Conservation (phyloP, 306 rosid genomes). For the Herpetospermum pedunculosum region DNA sequence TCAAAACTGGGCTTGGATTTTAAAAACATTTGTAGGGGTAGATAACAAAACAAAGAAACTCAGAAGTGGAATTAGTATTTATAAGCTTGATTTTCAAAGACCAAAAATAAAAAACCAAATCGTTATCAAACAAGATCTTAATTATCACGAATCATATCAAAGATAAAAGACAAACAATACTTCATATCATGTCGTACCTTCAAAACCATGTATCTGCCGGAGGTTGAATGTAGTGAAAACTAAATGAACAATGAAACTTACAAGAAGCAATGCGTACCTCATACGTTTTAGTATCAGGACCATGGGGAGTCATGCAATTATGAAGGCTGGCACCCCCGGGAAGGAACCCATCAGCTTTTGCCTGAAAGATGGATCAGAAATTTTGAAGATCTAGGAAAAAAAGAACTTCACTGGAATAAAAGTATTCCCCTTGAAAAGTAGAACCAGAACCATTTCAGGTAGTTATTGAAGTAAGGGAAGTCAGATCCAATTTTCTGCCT, state of each 20-base stretch:
- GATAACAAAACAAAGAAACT: too few species aligned
- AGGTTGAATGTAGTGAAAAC: neutral
- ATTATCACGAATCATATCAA: neutral
- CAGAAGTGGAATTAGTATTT: too few species aligned
- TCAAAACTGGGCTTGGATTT: too few species aligned
- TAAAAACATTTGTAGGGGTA: too few species aligned
- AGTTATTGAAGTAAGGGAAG: neutral
- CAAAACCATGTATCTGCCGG: neutral
- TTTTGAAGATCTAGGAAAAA: neutral
- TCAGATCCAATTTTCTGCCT: neutral
- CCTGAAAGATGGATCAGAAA: constrained; percentile 36
- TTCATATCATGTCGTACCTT: neutral
- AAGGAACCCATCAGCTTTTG: constrained; percentile 77
- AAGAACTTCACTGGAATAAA: neutral
- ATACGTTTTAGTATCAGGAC: constrained; percentile 85
- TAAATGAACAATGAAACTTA: neutral
- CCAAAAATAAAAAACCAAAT: too few species aligned
- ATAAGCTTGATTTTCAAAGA: too few species aligned
- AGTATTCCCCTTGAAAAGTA: neutral
- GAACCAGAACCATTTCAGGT: neutral
- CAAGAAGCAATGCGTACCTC: constrained; percentile 42
- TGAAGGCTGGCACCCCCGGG: constrained; percentile 97
- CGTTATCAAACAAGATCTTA: too few species aligned
- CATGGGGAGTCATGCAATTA: constrained; percentile 97
- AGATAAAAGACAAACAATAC: neutral